These are phyloP conservation scores for Hypoxylon perforatum DNA, from an alignment of 495 filamentous ascomycete genomes.

Conservation along the genomic window DNA sequence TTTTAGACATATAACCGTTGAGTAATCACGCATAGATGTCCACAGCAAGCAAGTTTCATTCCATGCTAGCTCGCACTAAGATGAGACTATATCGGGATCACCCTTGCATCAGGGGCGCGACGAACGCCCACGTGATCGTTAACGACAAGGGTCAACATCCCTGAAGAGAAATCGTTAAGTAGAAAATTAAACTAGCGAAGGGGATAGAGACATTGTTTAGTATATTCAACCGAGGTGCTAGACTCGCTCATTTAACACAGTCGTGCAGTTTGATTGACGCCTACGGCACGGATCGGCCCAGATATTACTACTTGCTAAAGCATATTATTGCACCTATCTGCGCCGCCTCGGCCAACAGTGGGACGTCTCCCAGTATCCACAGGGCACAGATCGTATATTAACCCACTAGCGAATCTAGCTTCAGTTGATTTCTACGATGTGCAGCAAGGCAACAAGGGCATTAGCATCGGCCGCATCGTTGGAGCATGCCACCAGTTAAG, in stretches of 20 bases:
- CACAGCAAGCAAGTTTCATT: slow-evolving; percentile 38
- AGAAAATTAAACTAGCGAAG: background rate
- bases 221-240: background rate
- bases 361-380: background rate
- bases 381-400: slow-evolving; percentile 5
- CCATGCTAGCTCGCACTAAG: slow-evolving; percentile 26
- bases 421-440: background rate
- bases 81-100: slow-evolving; percentile 32
- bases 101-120: slow-evolving; percentile 19
- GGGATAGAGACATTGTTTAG: background rate
- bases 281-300: slow-evolving; percentile 3
- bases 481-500: background rate
- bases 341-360: slow-evolving; percentile 1
- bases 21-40: slow-evolving; percentile 14
- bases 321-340: background rate
- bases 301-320: background rate
- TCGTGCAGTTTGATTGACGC: background rate
- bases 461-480: background rate
- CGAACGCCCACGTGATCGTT: slow-evolving; percentile 27
- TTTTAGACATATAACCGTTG: slow-evolving; percentile 19
- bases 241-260: background rate
- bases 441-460: background rate
- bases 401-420: background rate
- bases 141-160: slow-evolving; percentile 15
- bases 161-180: slow-evolving; percentile 1